Evolutionary conservation across 2,329 filamentous ascomycete species (phyloP).

Genomic region (Penicillium paneum): DNA sequence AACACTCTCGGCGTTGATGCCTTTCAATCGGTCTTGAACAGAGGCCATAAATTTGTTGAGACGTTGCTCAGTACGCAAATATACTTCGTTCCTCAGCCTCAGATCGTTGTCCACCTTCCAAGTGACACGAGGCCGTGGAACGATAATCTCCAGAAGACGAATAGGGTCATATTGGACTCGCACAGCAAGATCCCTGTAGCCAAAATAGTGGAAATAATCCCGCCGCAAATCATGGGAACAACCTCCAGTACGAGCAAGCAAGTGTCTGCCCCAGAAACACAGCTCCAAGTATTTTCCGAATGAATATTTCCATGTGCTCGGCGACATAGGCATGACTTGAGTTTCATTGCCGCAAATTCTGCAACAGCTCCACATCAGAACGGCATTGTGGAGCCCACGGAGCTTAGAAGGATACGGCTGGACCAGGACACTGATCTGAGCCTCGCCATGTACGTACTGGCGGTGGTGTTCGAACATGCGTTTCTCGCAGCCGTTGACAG

Average conservation of each 20-base stretch:
- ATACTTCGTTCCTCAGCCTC: constrained; percentile 88
- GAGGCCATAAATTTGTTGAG: constrained; percentile 85
- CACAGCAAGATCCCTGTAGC: constrained; percentile 77
- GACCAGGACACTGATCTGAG: constrained; percentile 86
- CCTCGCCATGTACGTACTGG: constrained; percentile 95
- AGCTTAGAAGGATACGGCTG: constrained; percentile 69
- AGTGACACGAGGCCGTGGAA: constrained; percentile 82
- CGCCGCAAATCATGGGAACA: constrained; percentile 91
- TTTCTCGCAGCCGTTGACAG: constrained; percentile 78
- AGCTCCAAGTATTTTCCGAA: constrained; percentile 98
- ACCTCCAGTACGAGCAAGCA: constrained; percentile 69
- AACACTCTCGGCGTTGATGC: constrained; percentile 88
- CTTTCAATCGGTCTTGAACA: constrained; percentile 76
- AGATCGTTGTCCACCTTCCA: constrained; percentile 98
- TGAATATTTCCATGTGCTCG: constrained; percentile 95
- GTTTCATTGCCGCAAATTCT: constrained; percentile 89
- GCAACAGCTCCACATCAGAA: constrained; percentile 97
- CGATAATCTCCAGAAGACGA: constrained; percentile 88
- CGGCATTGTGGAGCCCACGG: constrained; percentile 66
- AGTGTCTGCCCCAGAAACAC: constrained; percentile 86
- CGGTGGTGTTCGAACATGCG: constrained; percentile 90
- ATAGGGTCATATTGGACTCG: constrained; percentile 91
- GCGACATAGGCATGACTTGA: constrained; percentile 84
- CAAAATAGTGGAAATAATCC: constrained; percentile 91
- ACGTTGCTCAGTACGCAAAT: constrained; percentile 72